Evolutionary conservation across 2,329 filamentous ascomycete species (phyloP), one percentile per base, ranked within the genome.

Genomic region (Incumbomyces delicatus): DNA sequence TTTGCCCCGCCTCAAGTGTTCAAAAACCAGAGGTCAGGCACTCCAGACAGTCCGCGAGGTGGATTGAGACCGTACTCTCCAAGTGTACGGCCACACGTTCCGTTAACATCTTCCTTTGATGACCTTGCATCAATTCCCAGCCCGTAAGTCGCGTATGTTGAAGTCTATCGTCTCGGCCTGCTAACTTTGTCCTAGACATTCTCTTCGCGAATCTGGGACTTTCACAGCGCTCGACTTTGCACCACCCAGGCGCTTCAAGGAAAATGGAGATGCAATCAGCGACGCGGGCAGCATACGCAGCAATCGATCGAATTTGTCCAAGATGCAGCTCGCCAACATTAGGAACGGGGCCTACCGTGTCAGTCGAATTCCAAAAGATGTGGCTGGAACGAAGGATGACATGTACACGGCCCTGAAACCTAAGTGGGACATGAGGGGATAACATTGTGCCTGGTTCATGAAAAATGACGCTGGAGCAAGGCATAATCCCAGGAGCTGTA

Each of bases 51-150:
- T 49, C 78, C 78, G 11, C 64, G 73, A 38, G 78, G 78, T 47
- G 70, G 69, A 14, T 55, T 71, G 32, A 68, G 81, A 30, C 80
- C 87, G 1, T 98, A 87, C 69, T 81, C 80, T 47, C 81, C 84
- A n/a, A 71, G 74, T 32, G 75, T 89, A 2, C 79, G 83, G 13
- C 76, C 78, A 27, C 83, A 86, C 61, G 84, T 81, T n/a, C 89
- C 89, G 1, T 74, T 95, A 33, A 81, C 76, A 18, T 87, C 83
- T 50, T 76, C 88, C 4, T 95, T 88, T 64, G 90, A 96, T 47
- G 90, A 96, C 49, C 80, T 96, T 51, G 68, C 83, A 11, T 75
- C 77, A 7, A 80, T 98, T 53, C 92, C 92, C 32, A 95, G 88
- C 75, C 88, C 92, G 79, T 90, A 80, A 84, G 85, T 84, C 52